Percentiles rank a stretch among this genome's conserved stretches.
Evolutionary conservation across 495 filamentous ascomycete genomes (phyloP).

Genomic region (Neurospora sp.): DNA sequence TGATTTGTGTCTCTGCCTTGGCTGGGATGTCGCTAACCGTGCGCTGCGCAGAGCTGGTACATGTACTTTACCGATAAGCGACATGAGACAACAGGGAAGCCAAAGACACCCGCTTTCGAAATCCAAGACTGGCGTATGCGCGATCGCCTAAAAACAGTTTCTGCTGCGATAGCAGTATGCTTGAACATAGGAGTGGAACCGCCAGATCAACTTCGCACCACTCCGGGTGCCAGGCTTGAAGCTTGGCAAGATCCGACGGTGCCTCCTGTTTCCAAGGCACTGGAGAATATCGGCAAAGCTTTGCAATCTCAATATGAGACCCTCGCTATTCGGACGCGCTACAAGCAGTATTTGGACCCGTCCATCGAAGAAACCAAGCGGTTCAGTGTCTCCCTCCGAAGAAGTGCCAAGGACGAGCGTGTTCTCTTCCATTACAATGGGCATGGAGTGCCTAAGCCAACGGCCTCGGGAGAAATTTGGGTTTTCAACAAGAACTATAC

Average conservation of each 20-base stretch:
- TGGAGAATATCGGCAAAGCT: slow-evolving; percentile 92
- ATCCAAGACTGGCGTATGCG: slow-evolving; percentile 95
- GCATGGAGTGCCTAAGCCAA: slow-evolving; percentile 95
- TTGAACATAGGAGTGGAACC: slow-evolving; percentile 97
- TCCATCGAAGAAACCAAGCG: slow-evolving; percentile 95
- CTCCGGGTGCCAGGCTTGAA: slow-evolving; percentile 83
- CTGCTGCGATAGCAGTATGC: slow-evolving; percentile 85
- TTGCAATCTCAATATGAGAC: slow-evolving; percentile 93
- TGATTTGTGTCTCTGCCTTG: slow-evolving; percentile 12
- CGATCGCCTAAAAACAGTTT: slow-evolving; percentile 92
- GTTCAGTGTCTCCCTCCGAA: slow-evolving; percentile 78
- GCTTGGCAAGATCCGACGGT: slow-evolving; percentile 92
- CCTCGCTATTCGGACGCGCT: slow-evolving; percentile 83
- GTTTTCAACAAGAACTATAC: slow-evolving; percentile 99
- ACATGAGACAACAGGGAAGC: slow-evolving; percentile 92
- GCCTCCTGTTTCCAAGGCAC: slow-evolving; percentile 68
- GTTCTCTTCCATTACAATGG: slow-evolving; percentile 98
- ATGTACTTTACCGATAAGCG: slow-evolving; percentile 99
- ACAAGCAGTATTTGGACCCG: slow-evolving; percentile 93
- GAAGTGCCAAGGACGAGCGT: slow-evolving; percentile 90
- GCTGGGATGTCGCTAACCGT: slow-evolving; percentile 5
- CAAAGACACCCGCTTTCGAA: slow-evolving; percentile 47
- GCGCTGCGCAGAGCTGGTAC: slow-evolving; percentile 64
- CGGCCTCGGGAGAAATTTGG: slow-evolving; percentile 94
- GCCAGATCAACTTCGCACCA: slow-evolving; percentile 88